Evolutionary conservation across 1,284 basidiomycete genomes (phyloP).

Genomic region (Xerocomus nothofagi): DNA sequence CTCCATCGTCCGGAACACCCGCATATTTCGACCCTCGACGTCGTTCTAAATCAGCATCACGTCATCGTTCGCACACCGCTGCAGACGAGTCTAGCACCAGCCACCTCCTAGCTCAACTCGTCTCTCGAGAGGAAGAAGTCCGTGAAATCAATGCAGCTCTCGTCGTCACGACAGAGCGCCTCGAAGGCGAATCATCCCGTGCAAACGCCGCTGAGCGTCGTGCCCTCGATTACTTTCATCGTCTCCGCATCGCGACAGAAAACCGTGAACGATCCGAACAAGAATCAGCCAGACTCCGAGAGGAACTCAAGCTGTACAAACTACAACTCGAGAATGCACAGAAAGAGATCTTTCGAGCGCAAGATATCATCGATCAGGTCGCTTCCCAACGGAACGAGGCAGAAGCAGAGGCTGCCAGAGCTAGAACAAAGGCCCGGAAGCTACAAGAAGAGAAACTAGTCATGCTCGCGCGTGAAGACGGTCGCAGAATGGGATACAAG

Average conservation of each 20-base stretch:
- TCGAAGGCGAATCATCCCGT: conserved; percentile 45
- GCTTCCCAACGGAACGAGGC: conserved; percentile 43
- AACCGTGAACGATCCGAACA: conserved; percentile 42
- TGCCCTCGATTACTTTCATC: conserved; percentile 44
- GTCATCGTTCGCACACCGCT: conserved; percentile 27
- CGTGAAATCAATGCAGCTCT: conserved; percentile 41
- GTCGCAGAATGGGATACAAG: conserved; percentile 40
- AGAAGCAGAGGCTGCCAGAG: conserved; percentile 45
- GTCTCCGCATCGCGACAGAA: conserved; percentile 42
- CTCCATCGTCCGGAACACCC: conserved; percentile 25
- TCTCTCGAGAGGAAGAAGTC: conserved; percentile 42
- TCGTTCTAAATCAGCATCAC: conserved; percentile 29
- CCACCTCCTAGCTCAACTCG: conserved; percentile 37
- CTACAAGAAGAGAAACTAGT: conserved; percentile 44
- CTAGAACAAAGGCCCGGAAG: conserved; percentile 43
- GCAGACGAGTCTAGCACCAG: conserved; percentile 32
- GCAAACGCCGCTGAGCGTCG: conserved; percentile 48
- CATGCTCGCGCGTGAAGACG: conserved; percentile 45
- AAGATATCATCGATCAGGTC: conserved; percentile 45
- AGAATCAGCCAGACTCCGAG: conserved; percentile 40
- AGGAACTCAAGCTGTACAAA: conserved; percentile 48
- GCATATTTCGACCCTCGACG: conserved; percentile 20
- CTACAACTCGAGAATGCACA: conserved; percentile 48
- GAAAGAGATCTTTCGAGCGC: conserved; percentile 47
- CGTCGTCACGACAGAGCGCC: conserved; percentile 39